Base-by-base conservation (phyloP, 495 filamentous ascomycete genomes). In the Glarea lozoyensis region DNA sequence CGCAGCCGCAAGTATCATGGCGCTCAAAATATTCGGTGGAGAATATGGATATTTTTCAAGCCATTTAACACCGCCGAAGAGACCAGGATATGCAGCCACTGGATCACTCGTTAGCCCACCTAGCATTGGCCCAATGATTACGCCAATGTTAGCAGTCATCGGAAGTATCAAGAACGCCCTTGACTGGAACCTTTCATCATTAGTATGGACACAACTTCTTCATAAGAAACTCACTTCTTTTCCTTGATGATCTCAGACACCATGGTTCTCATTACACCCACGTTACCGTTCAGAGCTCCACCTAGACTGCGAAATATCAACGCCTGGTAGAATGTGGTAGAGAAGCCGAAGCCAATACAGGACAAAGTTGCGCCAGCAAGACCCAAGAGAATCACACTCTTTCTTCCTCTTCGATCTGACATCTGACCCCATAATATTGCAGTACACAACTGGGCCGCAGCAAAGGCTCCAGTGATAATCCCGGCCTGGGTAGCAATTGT, bases 361-460 rank as follows among this genome's bases (percentile, higher is more conserved):
- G 81, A 84, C 22, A 83, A 55, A 13, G 76, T 75, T 0, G 84
- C 88, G 1, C 86, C 86, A 12, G 77, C 38, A 17, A 92, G 59
- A 10, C 86, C 86, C 38, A 90, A 76, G 45, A 92, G 56, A 51
- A 94, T 63, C 29, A 89, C 83, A 22, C 77, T 81, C 58, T 86
- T 88, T 17, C 86, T 72, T 10, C 86, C 86, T 31, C 76, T 73
- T 58, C 68, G 68, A 38, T 76, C 71, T 2, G 77, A 76, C 20
- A 82, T 62, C 1, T 82, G 72, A 3, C 86, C 86, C 86, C 86
- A 92, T 17, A 85, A 56, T 59, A 93, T 85, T n/a, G 83, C 84
- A 1, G 86, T 90, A 19, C 85, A 67, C 59, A 88, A 88, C 63
- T 94, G 86, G 5, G 84, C 82, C 4, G 80, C 82, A 0, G 85